phyloP scores from a whole-genome alignment of 2,329 filamentous ascomycete genomes.

The Cyanodermella asteris region DNA sequence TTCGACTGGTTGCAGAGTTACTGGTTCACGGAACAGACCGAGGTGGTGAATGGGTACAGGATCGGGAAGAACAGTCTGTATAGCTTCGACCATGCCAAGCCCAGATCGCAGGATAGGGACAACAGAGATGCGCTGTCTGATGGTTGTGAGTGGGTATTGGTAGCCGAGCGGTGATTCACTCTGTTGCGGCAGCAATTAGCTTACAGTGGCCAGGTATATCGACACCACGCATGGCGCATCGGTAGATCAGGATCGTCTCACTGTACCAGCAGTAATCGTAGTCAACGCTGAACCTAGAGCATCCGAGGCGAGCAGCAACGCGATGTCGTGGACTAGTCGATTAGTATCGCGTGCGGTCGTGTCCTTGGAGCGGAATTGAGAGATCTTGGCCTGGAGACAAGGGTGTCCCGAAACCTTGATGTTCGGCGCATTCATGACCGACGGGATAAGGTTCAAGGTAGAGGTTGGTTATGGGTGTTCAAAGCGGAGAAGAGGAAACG shows the following conservation, averaged over 20 bases:
- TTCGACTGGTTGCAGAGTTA: conserved; percentile 71
- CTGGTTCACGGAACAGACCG: conserved; percentile 78
- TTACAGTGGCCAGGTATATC: conserved; percentile 5
- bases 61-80: conserved; percentile 60
- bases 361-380: conserved; percentile 56
- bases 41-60: conserved; percentile 79
- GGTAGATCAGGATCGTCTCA: conserved; percentile 20
- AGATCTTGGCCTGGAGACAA: conserved; percentile 71
- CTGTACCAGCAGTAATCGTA: conserved; percentile 37
- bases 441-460: too few relatives aligned
- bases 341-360: conserved; percentile 58
- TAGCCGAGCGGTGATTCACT: conserved; percentile 60
- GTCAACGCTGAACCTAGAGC: conserved; percentile 46
- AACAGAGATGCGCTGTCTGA: conserved; percentile 51
- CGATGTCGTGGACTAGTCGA: conserved; percentile 64
- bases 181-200: conserved; percentile 20
- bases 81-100: conserved; percentile 73
- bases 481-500: too few relatives aligned
- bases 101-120: conserved; percentile 87
- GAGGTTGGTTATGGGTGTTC: too few relatives aligned
- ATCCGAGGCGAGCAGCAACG: conserved; percentile 61
- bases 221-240: conserved; percentile 1
- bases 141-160: conserved; percentile 43
- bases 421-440: too few relatives aligned
- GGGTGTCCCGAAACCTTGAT: conserved; percentile 67